Base-by-base conservation (phyloP, 768 basidiomycete genomes). In the Lentinula boryana region DNA sequence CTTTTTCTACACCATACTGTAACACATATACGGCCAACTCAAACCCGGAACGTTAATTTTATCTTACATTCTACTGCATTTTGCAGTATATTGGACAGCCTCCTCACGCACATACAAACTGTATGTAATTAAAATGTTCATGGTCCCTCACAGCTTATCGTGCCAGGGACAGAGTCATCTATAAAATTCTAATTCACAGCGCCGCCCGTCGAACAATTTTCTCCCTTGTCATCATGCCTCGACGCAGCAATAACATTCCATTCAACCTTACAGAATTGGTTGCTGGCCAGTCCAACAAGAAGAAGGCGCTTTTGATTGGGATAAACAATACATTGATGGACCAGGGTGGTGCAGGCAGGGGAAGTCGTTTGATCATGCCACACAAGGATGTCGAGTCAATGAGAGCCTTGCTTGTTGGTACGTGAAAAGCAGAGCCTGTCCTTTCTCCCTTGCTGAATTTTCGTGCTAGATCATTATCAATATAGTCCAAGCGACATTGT, bases 401-500 rank as follows among this genome's bases (percentile, higher is more conserved):
- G 68, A 68, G 67, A 31, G 59, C 71, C 1, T 63, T 78, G 23
- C 65, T 80, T 41, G 72, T 75, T 21, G 71, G 79, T 78, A 58
- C 27, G 73, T 68, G 35, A 49, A 16, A 36, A 46, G 50, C 40
- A 6, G 21, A 23, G 35, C 35, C 40, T n/a, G 48, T 12, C 21
- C 55, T n/a, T 8, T 31, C 46, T 31, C 2, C 3, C 32, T 13
- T 43, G 31, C 10, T 52, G 43, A 23, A 38, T 62, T 33, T 69
- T 65, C 63, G 8, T 63, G 13, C 52, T 44, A 79, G 78, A 76
- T 5, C 51, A 23, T 8, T 82, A 77, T 63, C 67, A 65, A 0
- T 83, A 83, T 62, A 23, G 68, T 12, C 62, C 68, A 0, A 68
- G 72, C 3, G 67, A 82, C 52, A 77, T 84, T 23, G 73, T 71